Base-by-base conservation (phyloP, 495 filamentous ascomycete species). In the Tuber calosporum region DNA sequence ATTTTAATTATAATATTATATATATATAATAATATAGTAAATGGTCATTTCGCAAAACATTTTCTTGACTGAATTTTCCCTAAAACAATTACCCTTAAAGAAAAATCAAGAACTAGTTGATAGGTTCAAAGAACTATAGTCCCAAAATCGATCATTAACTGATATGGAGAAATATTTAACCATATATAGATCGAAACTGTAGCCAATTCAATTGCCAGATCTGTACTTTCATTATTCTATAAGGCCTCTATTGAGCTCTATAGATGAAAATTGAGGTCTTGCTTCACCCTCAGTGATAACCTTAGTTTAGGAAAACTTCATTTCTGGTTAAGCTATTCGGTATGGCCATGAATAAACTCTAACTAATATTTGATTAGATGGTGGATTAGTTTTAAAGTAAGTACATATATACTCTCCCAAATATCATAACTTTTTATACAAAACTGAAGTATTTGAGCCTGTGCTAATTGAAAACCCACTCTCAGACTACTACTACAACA, bases 331-430 rank as follows among this genome's bases (percentile, higher is more conserved):
- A 30, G 58, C 39, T 6, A 68, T 72, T n/a, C 70, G 38, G 5
- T 72, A 37, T 72, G 70, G 38, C 11, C 39, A 8, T 1, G 67
- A 39, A 20, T 72, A 72, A 43, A 34, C 70, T 2, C 38, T 72
- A 13, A 67, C 58, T 1, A 72, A 72, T 72, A 72, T 72, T 2
- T 20, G 38, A 9, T 37, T 72, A 42, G 36, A 53, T 0, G 58
- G 70, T 3, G 17, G 67, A 15, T 67, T 72, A 36, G 58, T 72
- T 5, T 72, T 30, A 13, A 38, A 72, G 70, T 72, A 9, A 37
- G 70, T 72, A 17, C 0, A 42, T 42, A 42, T 42, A 0, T 42
- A 17, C 15, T 42, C 15, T 42, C 40, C n/a, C n/a, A n/a, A n/a
- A n/a, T n/a, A n/a, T n/a, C n/a, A n/a, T n/a, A n/a, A n/a, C n/a